Evolutionary conservation across 225 moss, liverwort and hornwort genomes (phyloP), one percentile per base, ranked within the genome.

Genomic region (Polytrichum formosum): DNA sequence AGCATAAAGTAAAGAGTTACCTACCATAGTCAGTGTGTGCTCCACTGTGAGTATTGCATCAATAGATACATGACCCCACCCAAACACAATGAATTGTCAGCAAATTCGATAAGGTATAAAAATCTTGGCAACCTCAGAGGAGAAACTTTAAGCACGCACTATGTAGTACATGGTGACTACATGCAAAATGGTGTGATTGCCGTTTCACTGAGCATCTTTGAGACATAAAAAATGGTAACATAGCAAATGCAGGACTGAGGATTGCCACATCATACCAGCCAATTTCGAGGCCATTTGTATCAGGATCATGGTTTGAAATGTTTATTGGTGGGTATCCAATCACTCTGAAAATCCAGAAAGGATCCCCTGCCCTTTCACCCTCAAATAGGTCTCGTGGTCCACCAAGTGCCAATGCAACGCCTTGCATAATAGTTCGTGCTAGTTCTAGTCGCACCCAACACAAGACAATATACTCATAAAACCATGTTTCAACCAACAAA

Each of bases 1-100:
- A 9, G 35, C 46, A 13, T 46, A 46, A 13, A 2, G 35, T 35
- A 35, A 46, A 46, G 46, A 20, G 59, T 63, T 22, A 60, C 83
- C 6, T 91, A 97, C 97, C 98, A 77, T 98, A 98, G 75, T 98
- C 98, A 53, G 91, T 92, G 35, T 98, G 98, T 73, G 91, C 88
- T 73, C 92, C 94, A 78, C 96, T 97, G 76, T 10, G 54, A 18
- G 5, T 56, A 68, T 25, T 70, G 19, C 63, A 64, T 73, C 63
- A 78, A 70, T 26, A 59, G 67, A 26, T 18, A 61, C 55, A 76
- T 46, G 46, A 46, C 46, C 46, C 46, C 46, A 35, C 46, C 13
- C 10, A 16, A 46, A 46, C 46, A 46, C 16, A 46, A 46, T 46
- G 46, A 16, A 16, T 13, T 46, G 3, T 46, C 3, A 46, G 46